Evolutionary conservation across 2,329 filamentous ascomycete genomes (phyloP), one percentile per base, ranked within the genome.

Genomic region (Chaetomium olivaceum): DNA sequence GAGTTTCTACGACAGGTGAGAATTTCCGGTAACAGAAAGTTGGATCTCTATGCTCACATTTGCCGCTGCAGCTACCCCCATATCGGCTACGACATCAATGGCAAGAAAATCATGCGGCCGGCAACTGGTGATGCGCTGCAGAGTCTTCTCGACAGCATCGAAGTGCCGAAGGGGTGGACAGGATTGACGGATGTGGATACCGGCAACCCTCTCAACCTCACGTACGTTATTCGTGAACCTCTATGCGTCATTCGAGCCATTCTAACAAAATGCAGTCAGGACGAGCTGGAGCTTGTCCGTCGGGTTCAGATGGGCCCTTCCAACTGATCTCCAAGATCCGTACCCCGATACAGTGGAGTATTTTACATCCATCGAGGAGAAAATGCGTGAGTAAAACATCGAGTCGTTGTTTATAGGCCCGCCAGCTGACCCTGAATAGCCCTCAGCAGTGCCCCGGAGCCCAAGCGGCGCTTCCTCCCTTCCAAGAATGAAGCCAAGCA

Each of bases 71-170:
- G 69, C 58, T 99, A 97, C 76, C 95, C 95, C 59, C 95, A 99
- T 77, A 97, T 99, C 76, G 95, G 95, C 66, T 99, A 99, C 80
- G 92, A 97, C 74, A 98, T 99, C 81, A 96, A 99, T 77, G 95
- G 95, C 77, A 97, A 96, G 85, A 96, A 91, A 78, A 97, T 99
- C 70, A 91, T 97, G 89, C 90, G 95, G 61, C 95, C 95, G 7
- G 95, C 96, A 4, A 94, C 93, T 71, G 94, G 94, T 61, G 91
- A 97, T 76, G 95, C 95, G 43, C 81, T 99, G 36, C 95, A 99
- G 81, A 92, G 93, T 14, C 84, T 99, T 52, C 83, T 99, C 11
- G 94, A 99, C 74, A 97, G 91, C 78, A 99, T 99, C 73, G 95
- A 99, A 75, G 83, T 99, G 43, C 95, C 95, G 16, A 93, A 97